phyloP scores from a whole-genome alignment of 345 rosid genomes.

The Hirschfeldia incana region DNA sequence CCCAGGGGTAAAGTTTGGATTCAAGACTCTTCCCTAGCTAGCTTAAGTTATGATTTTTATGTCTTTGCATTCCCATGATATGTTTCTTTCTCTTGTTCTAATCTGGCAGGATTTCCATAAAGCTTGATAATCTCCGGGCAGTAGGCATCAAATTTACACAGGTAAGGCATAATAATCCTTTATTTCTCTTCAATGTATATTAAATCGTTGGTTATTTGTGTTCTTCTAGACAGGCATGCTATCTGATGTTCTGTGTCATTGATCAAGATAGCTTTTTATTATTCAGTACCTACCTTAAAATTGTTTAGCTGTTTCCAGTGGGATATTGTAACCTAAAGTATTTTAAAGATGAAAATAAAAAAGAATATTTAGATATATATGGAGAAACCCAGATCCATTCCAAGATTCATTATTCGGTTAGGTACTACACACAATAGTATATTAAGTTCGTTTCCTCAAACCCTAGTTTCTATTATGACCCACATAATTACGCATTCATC shows the following conservation, averaged over 20 bases:
- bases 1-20: conserved; percentile 41
- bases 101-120: conserved; percentile 49
- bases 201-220: background rate
- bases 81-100: conserved; percentile 18
- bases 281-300: conserved; percentile 19
- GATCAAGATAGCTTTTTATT: background rate
- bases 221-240: background rate
- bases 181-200: conserved; percentile 7
- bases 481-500: background rate
- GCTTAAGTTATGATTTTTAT: background rate
- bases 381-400: background rate
- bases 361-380: background rate
- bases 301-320: conserved; percentile 3
- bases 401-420: background rate
- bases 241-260: conserved; percentile 2
- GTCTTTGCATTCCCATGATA: conserved; percentile 4
- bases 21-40: conserved; percentile 4
- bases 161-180: conserved; percentile 27
- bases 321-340: background rate
- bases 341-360: conserved; percentile 1
- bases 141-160: background rate
- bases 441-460: background rate
- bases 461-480: conserved; percentile 1
- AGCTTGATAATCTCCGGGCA: background rate
- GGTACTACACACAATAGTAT: background rate